Evolutionary conservation across 352 stramenopile species (phyloP), one percentile per base, ranked within the genome.

Genomic region (Phytopythium mirpurense): DNA sequence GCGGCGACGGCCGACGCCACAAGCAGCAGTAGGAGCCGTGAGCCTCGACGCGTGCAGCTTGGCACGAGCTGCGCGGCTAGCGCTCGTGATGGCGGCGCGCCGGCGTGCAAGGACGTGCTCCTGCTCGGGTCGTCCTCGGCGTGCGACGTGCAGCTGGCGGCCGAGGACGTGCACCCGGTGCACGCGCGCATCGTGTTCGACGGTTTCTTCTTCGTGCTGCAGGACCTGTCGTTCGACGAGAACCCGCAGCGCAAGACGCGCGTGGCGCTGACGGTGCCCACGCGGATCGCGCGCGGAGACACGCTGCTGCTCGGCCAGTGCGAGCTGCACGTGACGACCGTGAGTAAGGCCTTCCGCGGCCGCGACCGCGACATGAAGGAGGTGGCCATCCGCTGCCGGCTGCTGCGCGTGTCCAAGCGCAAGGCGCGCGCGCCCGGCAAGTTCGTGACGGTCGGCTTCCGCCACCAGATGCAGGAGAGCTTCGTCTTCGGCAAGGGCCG

Each of bases 171-270:
- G 9, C 70, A 70, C 42, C 60, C 56, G 5, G 70, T 88, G 2
- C 79, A 90, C 55, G 68, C 79, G 29, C 66, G 77, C 23, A 87
- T 90, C 45, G 40, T 59, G 0, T 87, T 88, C 42, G 77, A 90
- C 29, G 77, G 77, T 2, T 58, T 59, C 18, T 83, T 77, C n/a
- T 90, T 85, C 49, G 56, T 90, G 38, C 58, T 90, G 9, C 70
- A 90, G 51, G 79, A 90, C 27, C 56, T 90, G 18, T 87, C 77
- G 8, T 88, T 90, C 51, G 74, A 90, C 40, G 65, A 70, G 2
- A 82, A 86, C 19, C 70, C 69, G 37, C 58, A 54, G 18, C 66
- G 62, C 16, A 74, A 83, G 56, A 88, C 77, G 0, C 77, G 79
- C 18, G 67, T 90, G 0, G 43, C 67, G 44, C 61, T 88, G 5